Conservation (phyloP, 2,329 filamentous ascomycete genomes). For the Seiridium cupressi region DNA sequence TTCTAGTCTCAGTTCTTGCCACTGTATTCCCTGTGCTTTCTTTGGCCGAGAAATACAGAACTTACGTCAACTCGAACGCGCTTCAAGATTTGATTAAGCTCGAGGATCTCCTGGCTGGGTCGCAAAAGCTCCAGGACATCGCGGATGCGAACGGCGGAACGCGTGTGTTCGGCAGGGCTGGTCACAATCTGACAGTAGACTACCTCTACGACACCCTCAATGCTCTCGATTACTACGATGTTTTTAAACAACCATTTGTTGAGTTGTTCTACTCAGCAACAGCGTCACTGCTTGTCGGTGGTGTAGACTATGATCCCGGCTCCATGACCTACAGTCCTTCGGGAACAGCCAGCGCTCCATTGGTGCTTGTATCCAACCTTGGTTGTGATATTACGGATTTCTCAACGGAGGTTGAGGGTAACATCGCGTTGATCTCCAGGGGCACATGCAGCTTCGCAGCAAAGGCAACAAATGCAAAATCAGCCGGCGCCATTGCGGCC, state of each 20-base stretch:
- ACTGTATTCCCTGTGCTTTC: not conserved
- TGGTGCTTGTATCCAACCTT: constrained; percentile 48
- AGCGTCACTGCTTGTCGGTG: constrained; percentile 27
- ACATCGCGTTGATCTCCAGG: constrained; percentile 58
- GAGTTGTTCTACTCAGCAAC: constrained; percentile 34
- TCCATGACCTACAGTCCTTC: constrained; percentile 51
- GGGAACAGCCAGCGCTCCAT: constrained; percentile 35
- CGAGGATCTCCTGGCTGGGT: constrained; percentile 39
- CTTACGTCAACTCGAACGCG: constrained; percentile 33
- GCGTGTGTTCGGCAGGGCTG: constrained; percentile 41
- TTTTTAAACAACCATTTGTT: constrained; percentile 42
- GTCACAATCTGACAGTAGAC: constrained; percentile 46
- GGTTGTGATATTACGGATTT: constrained; percentile 55
- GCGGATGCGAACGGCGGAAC: constrained; percentile 39
- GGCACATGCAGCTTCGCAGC: constrained; percentile 57
- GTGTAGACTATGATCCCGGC: constrained; percentile 20
- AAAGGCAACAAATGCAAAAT: constrained; percentile 55
- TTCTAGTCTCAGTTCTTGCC: not conserved
- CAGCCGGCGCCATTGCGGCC: constrained; percentile 54
- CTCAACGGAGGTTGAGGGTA: constrained; percentile 48
- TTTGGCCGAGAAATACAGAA: constrained; percentile 17
- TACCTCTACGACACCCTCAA: constrained; percentile 39
- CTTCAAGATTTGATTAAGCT: constrained; percentile 37
- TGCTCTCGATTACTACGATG: constrained; percentile 37
- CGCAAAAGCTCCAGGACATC: constrained; percentile 43